Conservation (phyloP, 208 protist genomes). For the Leishmania major region DNA sequence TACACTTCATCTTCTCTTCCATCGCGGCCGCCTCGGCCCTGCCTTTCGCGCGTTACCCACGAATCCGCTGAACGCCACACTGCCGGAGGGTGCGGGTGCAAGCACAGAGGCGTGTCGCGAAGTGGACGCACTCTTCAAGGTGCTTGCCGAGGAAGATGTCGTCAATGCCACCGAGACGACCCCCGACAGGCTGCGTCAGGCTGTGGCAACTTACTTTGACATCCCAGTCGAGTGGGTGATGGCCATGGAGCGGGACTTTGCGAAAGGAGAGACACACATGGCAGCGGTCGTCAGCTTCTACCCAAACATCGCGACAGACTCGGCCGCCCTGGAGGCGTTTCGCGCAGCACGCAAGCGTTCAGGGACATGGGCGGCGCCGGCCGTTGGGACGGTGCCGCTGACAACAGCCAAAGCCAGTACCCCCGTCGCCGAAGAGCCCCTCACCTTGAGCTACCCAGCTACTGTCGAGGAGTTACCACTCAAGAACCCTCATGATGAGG, state of each 20-base stretch:
- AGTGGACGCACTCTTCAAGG: constrained; percentile 40
- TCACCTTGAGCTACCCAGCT: neutral
- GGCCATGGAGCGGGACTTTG: constrained; percentile 68
- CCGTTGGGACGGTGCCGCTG: neutral
- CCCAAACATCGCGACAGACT: constrained; percentile 24
- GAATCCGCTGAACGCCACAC: constrained; percentile 55
- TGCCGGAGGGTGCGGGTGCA: constrained; percentile 19
- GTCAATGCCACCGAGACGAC: constrained; percentile 21
- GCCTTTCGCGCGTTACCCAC: constrained; percentile 47
- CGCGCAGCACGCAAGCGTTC: constrained; percentile 1
- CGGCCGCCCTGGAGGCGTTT: constrained; percentile 17
- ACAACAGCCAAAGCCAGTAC: neutral
- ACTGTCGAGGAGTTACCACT: constrained; percentile 15
- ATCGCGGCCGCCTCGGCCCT: constrained; percentile 38
- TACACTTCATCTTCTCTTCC: constrained; percentile 61
- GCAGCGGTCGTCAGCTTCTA: constrained; percentile 34
- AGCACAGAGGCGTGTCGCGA: constrained; percentile 20
- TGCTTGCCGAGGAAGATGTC: constrained; percentile 21
- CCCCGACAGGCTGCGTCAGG: constrained; percentile 28
- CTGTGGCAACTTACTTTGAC: constrained; percentile 61
- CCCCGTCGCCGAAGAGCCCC: neutral
- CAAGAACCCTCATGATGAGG: constrained; percentile 61
- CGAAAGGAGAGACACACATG: constrained; percentile 46
- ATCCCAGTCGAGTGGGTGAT: constrained; percentile 35
- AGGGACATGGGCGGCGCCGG: neutral